Evolutionary conservation across 2,329 filamentous ascomycete genomes (phyloP), one percentile per base, ranked within the genome.

Genomic region (Fusarium bactridioides): DNA sequence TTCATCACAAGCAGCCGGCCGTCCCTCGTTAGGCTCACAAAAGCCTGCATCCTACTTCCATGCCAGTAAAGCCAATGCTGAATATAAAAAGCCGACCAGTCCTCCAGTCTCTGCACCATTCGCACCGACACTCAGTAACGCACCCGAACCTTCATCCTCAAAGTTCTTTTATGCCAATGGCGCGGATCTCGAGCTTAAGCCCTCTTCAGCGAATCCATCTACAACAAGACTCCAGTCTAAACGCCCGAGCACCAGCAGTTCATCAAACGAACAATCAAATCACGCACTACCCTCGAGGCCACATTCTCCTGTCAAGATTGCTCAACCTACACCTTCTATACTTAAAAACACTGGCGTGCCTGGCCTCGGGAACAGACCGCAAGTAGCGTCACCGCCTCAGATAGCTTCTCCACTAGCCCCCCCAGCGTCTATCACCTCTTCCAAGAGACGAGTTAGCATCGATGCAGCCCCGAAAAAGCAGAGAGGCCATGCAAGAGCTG

Each of bases 111-210:
- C 75, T 35, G 75, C 73, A 12, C 71, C 79, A 18, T 78, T 82
- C 59, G 79, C 81, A 3, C 81, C 84, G 9, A 72, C 81, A 31
- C 76, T 81, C 29, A 21, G 74, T 76, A 35, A 77, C 80, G 21
- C 78, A 78, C 79, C 82, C 50, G 84, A 86, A 66, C 80, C 81
- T 19, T 58, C 74, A n/a, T 76, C 85, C 11, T 85, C 85, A 81
- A 93, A 93, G 78, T 94, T 95, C 83, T 90, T 94, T 80, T 92
- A 94, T 79, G 93, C 91, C 67, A 92, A 93, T 80, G 90, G 91
- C 35, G 83, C 83, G 23, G 66, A 69, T 19, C 87, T 88, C 5
- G 87, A 90, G 62, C 66, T 86, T 12, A 72, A 78, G 13, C 37
- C 72, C 21, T 82, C 81, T 35, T 89, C 88, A 4, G 80, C 80